Conservation (phyloP, 2,329 filamentous ascomycete genomes). For the Delphinella strobiligena region DNA sequence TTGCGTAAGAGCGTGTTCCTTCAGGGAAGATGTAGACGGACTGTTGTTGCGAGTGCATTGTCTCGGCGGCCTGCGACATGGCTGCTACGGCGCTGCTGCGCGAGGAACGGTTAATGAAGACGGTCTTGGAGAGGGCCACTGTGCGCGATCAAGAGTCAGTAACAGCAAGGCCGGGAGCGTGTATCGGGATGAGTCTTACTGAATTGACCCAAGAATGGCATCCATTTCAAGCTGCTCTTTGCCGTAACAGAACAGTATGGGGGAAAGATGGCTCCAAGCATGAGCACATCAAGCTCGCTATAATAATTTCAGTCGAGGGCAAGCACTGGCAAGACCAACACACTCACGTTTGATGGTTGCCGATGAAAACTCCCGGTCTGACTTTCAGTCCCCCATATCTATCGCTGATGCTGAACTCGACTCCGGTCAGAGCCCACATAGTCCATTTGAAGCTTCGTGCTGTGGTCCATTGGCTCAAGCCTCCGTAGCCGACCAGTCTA, state of each 20-base stretch:
- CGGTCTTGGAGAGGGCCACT: constrained; percentile 64
- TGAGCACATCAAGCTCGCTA: constrained; percentile 77
- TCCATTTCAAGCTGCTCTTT: constrained; percentile 67
- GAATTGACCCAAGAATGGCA: constrained; percentile 90
- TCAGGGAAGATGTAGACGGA: constrained; percentile 84
- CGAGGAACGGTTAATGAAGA: constrained; percentile 92
- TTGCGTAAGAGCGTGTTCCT: constrained; percentile 81
- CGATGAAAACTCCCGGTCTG: constrained; percentile 79
- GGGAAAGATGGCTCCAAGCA: constrained; percentile 83
- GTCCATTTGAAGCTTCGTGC: constrained; percentile 67
- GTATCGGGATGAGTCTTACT: constrained; percentile 33
- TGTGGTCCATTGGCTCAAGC: constrained; percentile 74
- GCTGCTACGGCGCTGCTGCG: constrained; percentile 69
- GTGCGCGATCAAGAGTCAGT: too few relatives aligned
- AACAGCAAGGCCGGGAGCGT: constrained; percentile 6
- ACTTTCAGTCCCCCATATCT: constrained; percentile 50
- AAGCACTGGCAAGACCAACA: background rate
- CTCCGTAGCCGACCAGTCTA: constrained; percentile 57
- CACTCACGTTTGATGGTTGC: constrained; percentile 73
- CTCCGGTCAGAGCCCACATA: constrained; percentile 64
- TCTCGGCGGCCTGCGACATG: constrained; percentile 69
- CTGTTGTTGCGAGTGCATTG: constrained; percentile 56
- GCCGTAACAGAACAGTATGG: constrained; percentile 86
- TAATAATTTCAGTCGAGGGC: background rate
- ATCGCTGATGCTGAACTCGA: constrained; percentile 61